Evolutionary conservation across 2,329 filamentous ascomycete genomes (phyloP).

Genomic region (Fusarium brevicatenulatum): DNA sequence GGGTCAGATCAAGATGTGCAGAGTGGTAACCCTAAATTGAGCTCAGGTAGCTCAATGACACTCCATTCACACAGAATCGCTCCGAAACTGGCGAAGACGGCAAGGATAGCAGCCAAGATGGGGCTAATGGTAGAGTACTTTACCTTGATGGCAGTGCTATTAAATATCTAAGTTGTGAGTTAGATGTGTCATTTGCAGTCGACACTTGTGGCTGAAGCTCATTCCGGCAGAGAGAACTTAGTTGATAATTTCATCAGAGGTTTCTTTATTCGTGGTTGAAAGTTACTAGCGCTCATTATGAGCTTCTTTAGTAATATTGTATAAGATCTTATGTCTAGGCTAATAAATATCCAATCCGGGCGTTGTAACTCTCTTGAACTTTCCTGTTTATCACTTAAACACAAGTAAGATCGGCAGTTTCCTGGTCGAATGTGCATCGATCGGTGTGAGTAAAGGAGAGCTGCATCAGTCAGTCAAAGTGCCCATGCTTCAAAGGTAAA

Average conservation of each 20-base stretch:
- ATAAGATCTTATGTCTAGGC: background rate
- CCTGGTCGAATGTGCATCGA: constrained; percentile 2
- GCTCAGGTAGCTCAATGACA: no score
- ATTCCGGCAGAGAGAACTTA: no score
- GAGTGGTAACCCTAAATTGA: no score
- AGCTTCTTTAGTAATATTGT: accelerated
- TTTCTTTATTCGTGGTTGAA: accelerated
- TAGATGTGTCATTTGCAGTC: no score
- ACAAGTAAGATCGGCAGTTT: constrained; percentile 7
- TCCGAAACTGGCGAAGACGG: background rate
- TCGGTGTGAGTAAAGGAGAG: constrained; percentile 9
- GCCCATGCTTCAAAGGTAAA: accelerated
- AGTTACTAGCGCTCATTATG: accelerated
- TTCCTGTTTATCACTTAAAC: background rate
- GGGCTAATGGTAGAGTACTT: background rate
- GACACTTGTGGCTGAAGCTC: no score
- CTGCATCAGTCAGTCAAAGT: background rate
- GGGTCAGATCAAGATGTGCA: no score
- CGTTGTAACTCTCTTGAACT: no score
- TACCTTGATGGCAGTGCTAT: accelerated
- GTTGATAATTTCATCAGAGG: accelerated
- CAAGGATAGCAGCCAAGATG: background rate
- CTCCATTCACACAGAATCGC: no score
- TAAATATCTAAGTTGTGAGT: background rate
- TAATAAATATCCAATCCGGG: no score